Evolutionary conservation across 1,284 basidiomycete species (phyloP).

Genomic region (Trametes hirsuta): DNA sequence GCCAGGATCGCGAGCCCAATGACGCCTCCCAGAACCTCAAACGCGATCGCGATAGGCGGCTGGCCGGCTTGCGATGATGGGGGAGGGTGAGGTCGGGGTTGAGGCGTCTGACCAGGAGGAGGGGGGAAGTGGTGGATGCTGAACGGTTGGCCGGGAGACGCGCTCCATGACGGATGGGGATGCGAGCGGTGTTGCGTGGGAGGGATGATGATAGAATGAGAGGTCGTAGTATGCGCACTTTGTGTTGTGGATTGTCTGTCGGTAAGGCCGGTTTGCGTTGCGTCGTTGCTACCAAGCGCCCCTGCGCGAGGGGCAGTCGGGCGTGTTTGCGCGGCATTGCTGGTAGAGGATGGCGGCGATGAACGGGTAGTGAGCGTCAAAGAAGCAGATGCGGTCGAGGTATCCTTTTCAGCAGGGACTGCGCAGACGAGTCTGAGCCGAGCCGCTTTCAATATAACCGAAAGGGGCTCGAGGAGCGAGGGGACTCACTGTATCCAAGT

Average conservation of each 20-base stretch:
- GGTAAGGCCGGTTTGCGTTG: conserved; percentile 10
- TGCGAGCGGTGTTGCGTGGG: conserved; percentile 5
- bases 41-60: conserved; percentile 43
- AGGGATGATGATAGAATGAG: conserved; percentile 16
- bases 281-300: conserved; percentile 2
- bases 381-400: neutral
- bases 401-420: conserved; percentile 12
- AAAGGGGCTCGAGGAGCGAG: neutral
- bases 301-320: neutral
- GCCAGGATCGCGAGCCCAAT: conserved; percentile 39
- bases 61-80: conserved; percentile 21
- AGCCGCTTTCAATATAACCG: neutral
- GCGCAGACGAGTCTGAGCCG: conserved; percentile 15
- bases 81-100: conserved; percentile 7
- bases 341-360: neutral
- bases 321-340: neutral
- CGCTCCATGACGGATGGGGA: conserved; percentile 2
- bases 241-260: neutral
- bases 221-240: neutral
- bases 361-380: neutral
- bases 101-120: conserved; percentile 12
- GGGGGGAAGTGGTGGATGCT: conserved; percentile 8
- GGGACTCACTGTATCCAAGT: conserved; percentile 15
- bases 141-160: neutral
- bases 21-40: conserved; percentile 51